Evolutionary conservation across 2,329 filamentous ascomycete species (phyloP), one percentile per base, ranked within the genome.

Genomic region (Botrytis galanthina): DNA sequence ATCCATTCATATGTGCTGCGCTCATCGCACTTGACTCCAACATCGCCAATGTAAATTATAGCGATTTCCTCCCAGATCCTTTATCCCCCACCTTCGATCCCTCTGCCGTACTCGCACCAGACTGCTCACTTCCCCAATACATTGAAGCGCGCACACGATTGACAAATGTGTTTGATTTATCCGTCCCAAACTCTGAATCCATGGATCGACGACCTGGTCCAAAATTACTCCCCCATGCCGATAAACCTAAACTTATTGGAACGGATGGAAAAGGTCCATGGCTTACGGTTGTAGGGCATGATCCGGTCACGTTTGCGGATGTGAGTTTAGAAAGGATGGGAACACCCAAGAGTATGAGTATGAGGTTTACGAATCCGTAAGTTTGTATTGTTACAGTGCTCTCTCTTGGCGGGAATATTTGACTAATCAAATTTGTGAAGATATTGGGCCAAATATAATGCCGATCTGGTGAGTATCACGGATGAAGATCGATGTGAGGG

Each of bases 1-100:
- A 80, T 46, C 78, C 80, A 20, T 75, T 69, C 0, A 74, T 77
- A 29, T 77, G 79, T 20, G 74, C 78, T 29, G 80, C 79, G 7
- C 76, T 81, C 20, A 73, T 82, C 3, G 76, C 81, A 66, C 78
- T 82, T 6, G 81, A 82, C 57, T 81, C 81, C 0, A 81, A 81
- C 44, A 80, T 81, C 3, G 76, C 77, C 18, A 81, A 81, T 51
- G 75, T 73, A n/a, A 77, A 81, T 57, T 81, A 80, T 54, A 78
- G 72, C 2, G 74, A 73, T n/a, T 79, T 80, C 39, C 46, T 75
- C 72, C 80, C 80, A 0, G 78, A 81, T 66, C 80, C 80, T 8
- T 75, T 76, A 37, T 74, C 78, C 46, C 75, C 78, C 16, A 73
- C 72, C 20, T 81, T 81, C 67, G 70, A 80, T 63, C 75, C 77